A percentile compares a stretch with the other conserved stretches of the same genome.
These are phyloP conservation scores for Lentinula edodes DNA, from an alignment of 768 basidiomycete genomes.

Conservation along the genomic window DNA sequence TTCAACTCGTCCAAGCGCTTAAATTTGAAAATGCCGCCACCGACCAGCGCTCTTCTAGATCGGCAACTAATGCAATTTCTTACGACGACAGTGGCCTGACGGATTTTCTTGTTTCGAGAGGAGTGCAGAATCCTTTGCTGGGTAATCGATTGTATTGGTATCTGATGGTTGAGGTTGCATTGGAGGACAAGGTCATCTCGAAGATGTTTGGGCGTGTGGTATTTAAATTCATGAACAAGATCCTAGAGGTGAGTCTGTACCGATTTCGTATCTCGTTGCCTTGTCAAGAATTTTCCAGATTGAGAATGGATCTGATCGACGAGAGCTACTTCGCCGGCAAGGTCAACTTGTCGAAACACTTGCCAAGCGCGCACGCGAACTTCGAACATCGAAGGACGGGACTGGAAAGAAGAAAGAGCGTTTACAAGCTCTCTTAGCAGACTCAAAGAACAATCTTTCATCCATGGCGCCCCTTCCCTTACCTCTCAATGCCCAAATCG, in stretches of 20 bases:
- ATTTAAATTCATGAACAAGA: constrained; percentile 84
- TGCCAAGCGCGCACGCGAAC: constrained; percentile 79
- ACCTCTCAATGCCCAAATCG: constrained; percentile 84
- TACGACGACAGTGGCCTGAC: constrained; percentile 92
- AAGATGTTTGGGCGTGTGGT: constrained; percentile 94
- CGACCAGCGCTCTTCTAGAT: constrained; percentile 71
- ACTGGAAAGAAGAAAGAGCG: constrained; percentile 98
- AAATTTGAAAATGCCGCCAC: constrained; percentile 87
- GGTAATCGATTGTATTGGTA: constrained; percentile 98
- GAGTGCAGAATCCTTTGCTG: constrained; percentile 75
- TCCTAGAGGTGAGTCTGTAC: constrained; percentile 61
- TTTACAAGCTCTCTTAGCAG: constrained; percentile 76
- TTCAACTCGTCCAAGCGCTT: constrained; percentile 96
- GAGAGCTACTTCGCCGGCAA: constrained; percentile 88
- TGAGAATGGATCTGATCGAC: constrained; percentile 73
- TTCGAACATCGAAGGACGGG: constrained; percentile 86
- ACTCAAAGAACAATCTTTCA: constrained; percentile 80
- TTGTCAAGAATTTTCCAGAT: constrained; percentile 30
- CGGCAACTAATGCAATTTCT: constrained; percentile 67
- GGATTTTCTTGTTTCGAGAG: constrained; percentile 85
- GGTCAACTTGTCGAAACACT: constrained; percentile 84
- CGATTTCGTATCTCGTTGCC: not conserved
- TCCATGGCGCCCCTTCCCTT: constrained; percentile 76
- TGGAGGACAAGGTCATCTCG: constrained; percentile 79
- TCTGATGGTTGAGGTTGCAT: constrained; percentile 90